Evolutionary conservation across 176 grass and related monocot genomes (phyloP), one percentile per base, ranked within the genome.

Genomic region (Saccharum officinarum): DNA sequence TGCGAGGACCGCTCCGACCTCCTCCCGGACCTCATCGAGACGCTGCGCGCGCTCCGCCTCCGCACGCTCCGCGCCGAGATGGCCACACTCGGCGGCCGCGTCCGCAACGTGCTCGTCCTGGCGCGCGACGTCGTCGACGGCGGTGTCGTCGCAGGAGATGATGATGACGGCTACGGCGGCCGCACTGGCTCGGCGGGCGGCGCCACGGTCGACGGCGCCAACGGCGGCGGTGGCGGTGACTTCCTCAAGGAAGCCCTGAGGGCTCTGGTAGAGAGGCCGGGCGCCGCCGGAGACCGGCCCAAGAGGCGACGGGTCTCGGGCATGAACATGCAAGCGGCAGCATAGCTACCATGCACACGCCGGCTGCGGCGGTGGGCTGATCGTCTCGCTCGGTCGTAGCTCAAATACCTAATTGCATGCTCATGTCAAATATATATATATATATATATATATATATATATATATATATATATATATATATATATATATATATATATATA

Each of bases 1-100:
- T 98, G 96, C 77, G 93, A 95, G 74, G 96, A 98, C 88, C 91
- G 93, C 40, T 86, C 91, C 31, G 96, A 98, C 87, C 91, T 98
- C 57, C 87, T 98, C 34, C 93, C 96, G 16, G 96, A 95, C 63
- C 92, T 98, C 84, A 98, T 94, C 86, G 83, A 92, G 76, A 93
- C 96, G 54, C 86, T 98, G 68, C 90, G 85, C 63, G 80, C 89
- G 59, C 91, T 94, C 80, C 86, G 91, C 69, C 92, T 98, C 23
- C 91, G 96, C 78, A 90, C 90, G 15, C 83, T 98, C 33, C 92
- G 89, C 66, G 91, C 96, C 40, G 96, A 98, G 93, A 98, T 98
- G 85, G 91, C 96, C 78, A 98, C 96, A 26, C 85, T 98, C 71
- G 93, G 96, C 38, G 91, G 96, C 87, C 89, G 96, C 49, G 91